Conservation (phyloP, 192 early-diverging fungal genomes). For the Diversispora epigaea region DNA sequence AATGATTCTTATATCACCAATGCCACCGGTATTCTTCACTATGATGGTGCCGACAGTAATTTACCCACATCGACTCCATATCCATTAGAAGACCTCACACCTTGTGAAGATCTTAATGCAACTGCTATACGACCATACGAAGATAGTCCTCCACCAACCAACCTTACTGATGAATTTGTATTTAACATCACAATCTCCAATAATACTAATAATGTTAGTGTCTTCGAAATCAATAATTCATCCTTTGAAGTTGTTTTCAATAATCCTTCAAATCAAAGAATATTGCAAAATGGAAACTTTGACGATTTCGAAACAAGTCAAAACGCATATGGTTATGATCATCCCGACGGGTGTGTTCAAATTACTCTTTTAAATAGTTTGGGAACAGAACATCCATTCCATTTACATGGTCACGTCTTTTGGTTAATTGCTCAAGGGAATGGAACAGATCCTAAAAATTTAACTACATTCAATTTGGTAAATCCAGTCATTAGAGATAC, state of each 20-base stretch:
- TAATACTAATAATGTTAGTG: no score
- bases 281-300: neutral
- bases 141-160: constrained; percentile 18
- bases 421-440: constrained; percentile 42
- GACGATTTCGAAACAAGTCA: constrained; percentile 50
- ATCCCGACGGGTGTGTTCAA: constrained; percentile 24
- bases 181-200: no score
- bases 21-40: neutral
- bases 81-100: constrained; percentile 1
- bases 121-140: constrained; percentile 34
- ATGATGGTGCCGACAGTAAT: constrained; percentile 2
- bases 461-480: constrained; percentile 43
- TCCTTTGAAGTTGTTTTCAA: no score
- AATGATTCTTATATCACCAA: constrained; percentile 32
- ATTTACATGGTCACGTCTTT: constrained; percentile 50
- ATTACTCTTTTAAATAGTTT: constrained; percentile 34
- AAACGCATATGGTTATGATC: constrained; percentile 49
- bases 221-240: no score
- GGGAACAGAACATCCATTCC: constrained; percentile 17
- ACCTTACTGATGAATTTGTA: no score
- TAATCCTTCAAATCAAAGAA: no score
- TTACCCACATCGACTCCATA: constrained; percentile 21
- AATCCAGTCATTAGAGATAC: constrained; percentile 77
- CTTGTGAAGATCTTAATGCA: constrained; percentile 37
- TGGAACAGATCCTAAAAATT: constrained; percentile 29